Conservation (phyloP, 2,329 filamentous ascomycete genomes). For the Epichloe typhina region DNA sequence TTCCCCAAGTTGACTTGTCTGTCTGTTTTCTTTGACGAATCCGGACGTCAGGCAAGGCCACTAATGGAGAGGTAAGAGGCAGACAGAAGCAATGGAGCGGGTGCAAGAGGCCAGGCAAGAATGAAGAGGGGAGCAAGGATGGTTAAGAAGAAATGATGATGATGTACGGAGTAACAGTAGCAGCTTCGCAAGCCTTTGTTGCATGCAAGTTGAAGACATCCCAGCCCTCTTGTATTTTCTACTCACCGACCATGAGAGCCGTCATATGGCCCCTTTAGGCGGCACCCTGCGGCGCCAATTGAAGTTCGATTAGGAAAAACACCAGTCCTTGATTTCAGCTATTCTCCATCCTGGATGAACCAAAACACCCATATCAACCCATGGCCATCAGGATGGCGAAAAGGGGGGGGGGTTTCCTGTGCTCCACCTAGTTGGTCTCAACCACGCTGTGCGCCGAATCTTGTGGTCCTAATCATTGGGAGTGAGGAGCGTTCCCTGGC, state of each 20-base stretch:
- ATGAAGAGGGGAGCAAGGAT: neutral
- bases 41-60: neutral
- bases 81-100: neutral
- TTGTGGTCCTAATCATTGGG: neutral
- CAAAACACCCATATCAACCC: constrained; percentile 1
- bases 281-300: constrained; percentile 1
- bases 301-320: neutral
- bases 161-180: neutral
- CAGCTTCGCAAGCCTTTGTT: neutral
- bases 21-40: neutral
- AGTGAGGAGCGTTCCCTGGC: neutral
- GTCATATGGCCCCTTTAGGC: constrained; percentile 1
- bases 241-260: constrained; percentile 2
- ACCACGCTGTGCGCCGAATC: neutral
- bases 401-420: neutral
- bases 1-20: neutral
- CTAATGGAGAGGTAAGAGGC: neutral
- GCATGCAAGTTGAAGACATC: constrained; percentile 4
- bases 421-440: neutral
- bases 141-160: neutral
- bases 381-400: neutral
- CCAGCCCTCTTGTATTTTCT: constrained; percentile 9
- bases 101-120: neutral
- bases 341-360: constrained; percentile 5
- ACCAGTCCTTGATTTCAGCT: constrained; percentile 5